Conservation (phyloP, 306 rosid species). For the Inga laurina region DNA sequence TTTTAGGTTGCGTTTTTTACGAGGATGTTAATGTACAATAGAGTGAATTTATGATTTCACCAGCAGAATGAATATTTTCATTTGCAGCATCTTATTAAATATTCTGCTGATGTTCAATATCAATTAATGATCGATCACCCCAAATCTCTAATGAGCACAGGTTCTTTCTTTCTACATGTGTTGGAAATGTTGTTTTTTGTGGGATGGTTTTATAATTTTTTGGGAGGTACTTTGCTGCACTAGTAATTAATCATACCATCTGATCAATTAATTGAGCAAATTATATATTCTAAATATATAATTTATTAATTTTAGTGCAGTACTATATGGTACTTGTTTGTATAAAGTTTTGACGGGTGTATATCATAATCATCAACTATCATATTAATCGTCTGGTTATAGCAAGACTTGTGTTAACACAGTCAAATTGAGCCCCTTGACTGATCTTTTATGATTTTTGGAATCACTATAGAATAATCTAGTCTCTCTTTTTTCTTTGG, state of each 20-base stretch:
- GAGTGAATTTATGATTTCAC: conserved; percentile 40
- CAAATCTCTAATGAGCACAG: neutral
- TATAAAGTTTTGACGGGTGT: conserved; percentile 24
- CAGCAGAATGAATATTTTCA: conserved; percentile 22
- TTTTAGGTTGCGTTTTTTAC: conserved; percentile 47
- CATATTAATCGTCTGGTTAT: neutral
- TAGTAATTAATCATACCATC: neutral
- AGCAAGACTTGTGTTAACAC: neutral
- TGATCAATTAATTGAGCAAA: neutral
- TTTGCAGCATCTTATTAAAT: neutral
- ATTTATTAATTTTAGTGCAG: conserved; percentile 18
- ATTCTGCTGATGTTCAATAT: conserved; percentile 11
- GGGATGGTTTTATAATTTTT: conserved; percentile 23
- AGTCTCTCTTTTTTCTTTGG: neutral
- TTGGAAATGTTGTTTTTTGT: conserved; percentile 21
- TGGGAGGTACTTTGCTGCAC: conserved; percentile 21
- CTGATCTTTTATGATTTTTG: conserved; percentile 10
- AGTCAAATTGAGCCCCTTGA: conserved; percentile 31
- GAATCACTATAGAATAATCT: neutral
- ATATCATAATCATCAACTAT: conserved; percentile 27
- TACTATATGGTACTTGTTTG: neutral
- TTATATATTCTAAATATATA: neutral
- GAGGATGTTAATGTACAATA: conserved; percentile 35
- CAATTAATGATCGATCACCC: conserved; percentile 14
- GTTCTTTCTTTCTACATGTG: neutral